Evolutionary conservation across 129 eudicot species (phyloP).

Genomic region (Helichrysum umbraculigerum): DNA sequence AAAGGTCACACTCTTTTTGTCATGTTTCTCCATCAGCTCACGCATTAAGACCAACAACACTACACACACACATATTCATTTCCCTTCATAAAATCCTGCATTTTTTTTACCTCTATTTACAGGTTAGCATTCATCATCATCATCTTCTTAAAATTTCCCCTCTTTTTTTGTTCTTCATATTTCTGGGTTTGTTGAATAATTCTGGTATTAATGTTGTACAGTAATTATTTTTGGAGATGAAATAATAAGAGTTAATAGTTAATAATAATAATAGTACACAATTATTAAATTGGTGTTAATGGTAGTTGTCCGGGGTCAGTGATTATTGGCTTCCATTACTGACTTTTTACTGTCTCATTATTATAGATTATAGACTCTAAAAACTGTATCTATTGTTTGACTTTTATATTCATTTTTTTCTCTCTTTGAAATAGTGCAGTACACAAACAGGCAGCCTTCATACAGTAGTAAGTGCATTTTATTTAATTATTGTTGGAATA

Average conservation of each 20-base stretch:
- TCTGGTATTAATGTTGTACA: not conserved
- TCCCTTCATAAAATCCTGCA: slow-evolving; percentile 6
- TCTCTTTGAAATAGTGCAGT: slow-evolving; percentile 12
- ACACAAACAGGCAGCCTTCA: slow-evolving; percentile 5
- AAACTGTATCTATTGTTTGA: slow-evolving; percentile 30
- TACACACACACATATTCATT: slow-evolving; percentile 13
- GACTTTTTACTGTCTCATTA: slow-evolving; percentile 22
- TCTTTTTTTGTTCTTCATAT: not conserved
- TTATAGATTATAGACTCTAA: not conserved
- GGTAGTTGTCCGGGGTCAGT: slow-evolving; percentile 22
- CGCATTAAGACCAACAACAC: slow-evolving; percentile 34
- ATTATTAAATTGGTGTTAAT: slow-evolving; percentile 7
- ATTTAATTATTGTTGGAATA: not conserved
- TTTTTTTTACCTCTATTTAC: not conserved
- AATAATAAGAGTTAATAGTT: not conserved
- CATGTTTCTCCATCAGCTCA: slow-evolving; percentile 31
- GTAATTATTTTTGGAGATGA: slow-evolving; percentile 29
- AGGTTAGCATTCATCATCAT: slow-evolving; percentile 17
- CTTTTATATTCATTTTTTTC: slow-evolving; percentile 1
- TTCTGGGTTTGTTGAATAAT: not conserved
- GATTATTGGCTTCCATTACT: slow-evolving; percentile 41
- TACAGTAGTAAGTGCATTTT: no score
- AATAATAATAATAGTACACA: not conserved
- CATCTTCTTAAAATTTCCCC: not conserved
- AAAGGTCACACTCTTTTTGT: slow-evolving; percentile 48